Evolutionary conservation across 164 flowering plant species (phyloP).

Genomic region (Tetrastigma voinierianum): DNA sequence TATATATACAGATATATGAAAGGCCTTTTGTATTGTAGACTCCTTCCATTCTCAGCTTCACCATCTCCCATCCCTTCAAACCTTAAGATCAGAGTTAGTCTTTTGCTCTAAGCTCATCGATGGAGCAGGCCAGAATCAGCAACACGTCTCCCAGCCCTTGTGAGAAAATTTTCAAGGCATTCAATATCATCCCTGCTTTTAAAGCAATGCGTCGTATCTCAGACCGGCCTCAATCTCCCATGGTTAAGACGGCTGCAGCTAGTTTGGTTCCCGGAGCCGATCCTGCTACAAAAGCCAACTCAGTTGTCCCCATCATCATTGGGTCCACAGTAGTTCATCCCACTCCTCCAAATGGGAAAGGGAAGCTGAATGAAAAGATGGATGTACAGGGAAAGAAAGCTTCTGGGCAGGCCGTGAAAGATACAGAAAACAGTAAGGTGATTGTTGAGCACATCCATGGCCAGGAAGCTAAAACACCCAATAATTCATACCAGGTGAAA

Average conservation of each 20-base stretch:
- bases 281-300: neutral
- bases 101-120: neutral
- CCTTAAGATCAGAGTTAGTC: neutral
- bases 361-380: neutral
- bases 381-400: neutral
- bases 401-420: neutral
- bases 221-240: neutral
- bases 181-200: conserved; percentile 12
- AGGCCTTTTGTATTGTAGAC: too few relatives aligned
- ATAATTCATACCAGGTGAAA: neutral
- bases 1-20: conserved; percentile 1
- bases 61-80: too few relatives aligned
- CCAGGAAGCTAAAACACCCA: neutral
- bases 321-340: too few relatives aligned
- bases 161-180: conserved; percentile 27
- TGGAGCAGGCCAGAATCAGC: conserved; percentile 13
- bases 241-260: neutral
- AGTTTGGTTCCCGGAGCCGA: neutral
- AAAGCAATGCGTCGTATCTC: conserved; percentile 15
- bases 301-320: too few relatives aligned
- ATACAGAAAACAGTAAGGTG: neutral
- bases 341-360: neutral
- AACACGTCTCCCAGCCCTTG: conserved; percentile 14
- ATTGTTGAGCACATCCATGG: too few relatives aligned
- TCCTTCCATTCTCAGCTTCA: too few relatives aligned